Base-by-base conservation (phyloP, 345 rosid genomes). In the Tarenaya hassleriana region DNA sequence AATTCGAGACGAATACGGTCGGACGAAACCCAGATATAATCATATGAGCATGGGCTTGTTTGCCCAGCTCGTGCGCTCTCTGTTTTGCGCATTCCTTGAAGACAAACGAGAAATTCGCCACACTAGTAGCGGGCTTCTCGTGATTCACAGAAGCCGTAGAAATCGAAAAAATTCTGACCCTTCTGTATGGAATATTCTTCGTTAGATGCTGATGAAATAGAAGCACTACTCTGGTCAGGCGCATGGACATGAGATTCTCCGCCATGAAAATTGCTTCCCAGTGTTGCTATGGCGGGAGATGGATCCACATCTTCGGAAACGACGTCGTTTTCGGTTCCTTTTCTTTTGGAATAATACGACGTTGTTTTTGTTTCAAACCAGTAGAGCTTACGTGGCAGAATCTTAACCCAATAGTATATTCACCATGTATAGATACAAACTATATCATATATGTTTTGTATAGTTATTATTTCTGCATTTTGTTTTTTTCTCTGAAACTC, bases 11-110 rank as follows among this genome's bases (percentile, higher is more conserved):
- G 32, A 71, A 91, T 7, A 73, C 48, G 1, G 84, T 81, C 24
- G 98, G 94, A 18, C 40, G 20, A 67, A 87, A 84, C 60, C 95
- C 95, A 60, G 86, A 73, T 34, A 76, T 5, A 4, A 84, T 73
- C 90, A 91, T 74, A 14, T 70, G 84, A 69, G 80, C 81, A 37
- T 91, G 96, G 46, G 86, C 84, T 77, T 87, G 95, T 66, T 81
- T 81, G 0, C 95, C 96, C 0, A 70, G 74, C 40, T 60, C 67
- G 24, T 69, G 35, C 1, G 81, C 66, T 33, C 31, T 64, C 33
- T 41, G 78, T 48, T 33, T 47, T 20, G 88, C 66, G 64, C 90
- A 91, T 75, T 84, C 86, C 44, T 76, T 85, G 66, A 70, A 87
- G 71, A 79, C 66, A 40, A 52, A 75, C 58, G 92, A 84, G 56